Conservation (phyloP, 768 basidiomycete species). For the Termitomyces sp. region DNA sequence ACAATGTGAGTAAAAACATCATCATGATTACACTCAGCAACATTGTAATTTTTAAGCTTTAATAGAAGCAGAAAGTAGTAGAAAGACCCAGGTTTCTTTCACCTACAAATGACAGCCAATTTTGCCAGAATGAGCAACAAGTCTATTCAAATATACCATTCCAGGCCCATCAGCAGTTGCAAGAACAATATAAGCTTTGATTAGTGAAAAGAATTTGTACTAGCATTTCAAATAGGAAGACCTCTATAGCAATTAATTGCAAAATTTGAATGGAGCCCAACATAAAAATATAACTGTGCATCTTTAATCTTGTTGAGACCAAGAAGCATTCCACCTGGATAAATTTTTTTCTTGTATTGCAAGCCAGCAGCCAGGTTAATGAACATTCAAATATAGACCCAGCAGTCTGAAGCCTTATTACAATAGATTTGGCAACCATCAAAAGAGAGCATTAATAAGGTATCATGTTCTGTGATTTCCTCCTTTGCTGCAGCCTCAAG, state of each 20-base stretch:
- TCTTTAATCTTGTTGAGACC: slow-evolving; percentile 6
- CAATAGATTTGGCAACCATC: slow-evolving; percentile 29
- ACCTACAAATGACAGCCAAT: slow-evolving; percentile 14
- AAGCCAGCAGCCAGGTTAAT: slow-evolving; percentile 20
- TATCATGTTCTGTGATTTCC: slow-evolving; percentile 19
- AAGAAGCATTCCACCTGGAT: slow-evolving; percentile 5
- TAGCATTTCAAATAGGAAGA: slow-evolving; percentile 1
- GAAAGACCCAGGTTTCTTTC: slow-evolving; percentile 13
- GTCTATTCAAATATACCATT: slow-evolving; percentile 19
- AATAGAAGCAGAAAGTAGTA: slow-evolving; percentile 24
- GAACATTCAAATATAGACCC: slow-evolving; percentile 28
- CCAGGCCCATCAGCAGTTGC: slow-evolving; percentile 24
- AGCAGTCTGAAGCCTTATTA: slow-evolving; percentile 25
- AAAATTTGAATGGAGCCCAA: background rate
- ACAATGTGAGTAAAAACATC: slow-evolving; percentile 12
- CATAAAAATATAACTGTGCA: background rate
- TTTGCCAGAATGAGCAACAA: slow-evolving; percentile 20
- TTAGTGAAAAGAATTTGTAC: slow-evolving; percentile 1
- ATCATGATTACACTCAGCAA: slow-evolving; percentile 16
- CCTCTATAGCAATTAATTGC: background rate
- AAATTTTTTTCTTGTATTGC: slow-evolving; percentile 18
- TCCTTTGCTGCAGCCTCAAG: background rate
- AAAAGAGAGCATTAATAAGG: slow-evolving; percentile 21
- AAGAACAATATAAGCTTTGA: slow-evolving; percentile 15
- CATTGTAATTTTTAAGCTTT: slow-evolving; percentile 17